Conservation (phyloP, 441 rosid genomes). For the Geranium incanum region DNA sequence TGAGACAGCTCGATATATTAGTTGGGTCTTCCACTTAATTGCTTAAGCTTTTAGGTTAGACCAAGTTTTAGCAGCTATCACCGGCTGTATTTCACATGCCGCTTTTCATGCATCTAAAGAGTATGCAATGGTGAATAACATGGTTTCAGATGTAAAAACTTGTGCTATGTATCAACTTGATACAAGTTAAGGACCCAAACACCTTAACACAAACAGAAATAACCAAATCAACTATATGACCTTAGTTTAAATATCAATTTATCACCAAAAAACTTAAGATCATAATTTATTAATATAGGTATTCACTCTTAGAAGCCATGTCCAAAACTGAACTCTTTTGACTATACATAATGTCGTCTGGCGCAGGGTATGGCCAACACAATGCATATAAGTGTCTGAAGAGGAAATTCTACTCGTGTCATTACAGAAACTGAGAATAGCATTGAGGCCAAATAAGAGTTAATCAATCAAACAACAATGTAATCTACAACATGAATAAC, state of each 20-base stretch:
- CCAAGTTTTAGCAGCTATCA: not conserved
- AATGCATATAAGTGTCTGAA: not conserved
- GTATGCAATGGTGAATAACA: not conserved
- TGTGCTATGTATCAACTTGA: not conserved
- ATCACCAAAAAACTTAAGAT: not conserved
- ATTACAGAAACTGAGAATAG: not conserved
- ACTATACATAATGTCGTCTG: not conserved
- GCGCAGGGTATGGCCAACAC: not conserved
- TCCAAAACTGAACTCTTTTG: no score
- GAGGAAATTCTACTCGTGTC: not conserved
- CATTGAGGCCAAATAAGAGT: not conserved
- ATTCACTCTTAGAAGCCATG: no score
- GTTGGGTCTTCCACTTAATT: not conserved
- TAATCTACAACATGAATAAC: not conserved
- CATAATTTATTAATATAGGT: not conserved
- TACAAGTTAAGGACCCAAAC: not conserved
- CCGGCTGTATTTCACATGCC: not conserved
- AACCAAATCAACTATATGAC: not conserved
- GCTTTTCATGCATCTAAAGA: not conserved
- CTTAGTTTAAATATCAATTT: not conserved
- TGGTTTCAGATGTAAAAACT: not conserved
- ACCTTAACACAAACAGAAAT: not conserved
- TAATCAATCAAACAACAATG: not conserved
- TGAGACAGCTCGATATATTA: not conserved
- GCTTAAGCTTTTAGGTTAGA: not conserved